Evolutionary conservation across 495 filamentous ascomycete genomes (phyloP).

Genomic region (Neurospora hispaniola): DNA sequence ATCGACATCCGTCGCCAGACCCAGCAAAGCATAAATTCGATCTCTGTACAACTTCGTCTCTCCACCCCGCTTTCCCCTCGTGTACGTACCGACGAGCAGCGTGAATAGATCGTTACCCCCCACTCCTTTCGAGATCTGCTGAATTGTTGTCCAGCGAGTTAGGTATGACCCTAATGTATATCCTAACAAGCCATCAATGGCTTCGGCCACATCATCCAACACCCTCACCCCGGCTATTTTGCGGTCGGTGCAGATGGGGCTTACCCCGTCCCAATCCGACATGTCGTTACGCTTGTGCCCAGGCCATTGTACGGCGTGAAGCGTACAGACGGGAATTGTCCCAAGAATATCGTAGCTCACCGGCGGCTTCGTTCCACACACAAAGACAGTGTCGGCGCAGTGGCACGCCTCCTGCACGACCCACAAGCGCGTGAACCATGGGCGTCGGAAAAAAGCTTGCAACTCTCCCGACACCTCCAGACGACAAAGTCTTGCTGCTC

Average conservation of each 20-base stretch:
- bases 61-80: too few relatives aligned
- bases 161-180: accelerated
- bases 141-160: not conserved
- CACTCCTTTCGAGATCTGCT: not conserved
- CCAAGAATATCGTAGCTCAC: not conserved
- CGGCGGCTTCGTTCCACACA: conserved; percentile 5
- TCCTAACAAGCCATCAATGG: too few relatives aligned
- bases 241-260: not conserved
- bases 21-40: conserved; percentile 8
- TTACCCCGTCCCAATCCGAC: not conserved
- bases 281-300: not conserved
- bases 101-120: not conserved
- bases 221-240: not conserved
- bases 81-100: not conserved
- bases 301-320: not conserved
- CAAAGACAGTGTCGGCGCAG: conserved; percentile 14
- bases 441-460: conserved; percentile 8
- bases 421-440: conserved; percentile 24
- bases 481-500: not conserved
- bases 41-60: conserved; percentile 1
- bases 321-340: accelerated
- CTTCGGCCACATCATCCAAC: too few relatives aligned
- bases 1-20: conserved; percentile 6
- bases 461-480: not conserved
- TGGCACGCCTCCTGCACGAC: conserved; percentile 21